A percentile compares a stretch with the other conserved stretches of the same genome.
Evolutionary conservation across 2,329 filamentous ascomycete genomes (phyloP).

Genomic region (Colletotrichum tropicale): DNA sequence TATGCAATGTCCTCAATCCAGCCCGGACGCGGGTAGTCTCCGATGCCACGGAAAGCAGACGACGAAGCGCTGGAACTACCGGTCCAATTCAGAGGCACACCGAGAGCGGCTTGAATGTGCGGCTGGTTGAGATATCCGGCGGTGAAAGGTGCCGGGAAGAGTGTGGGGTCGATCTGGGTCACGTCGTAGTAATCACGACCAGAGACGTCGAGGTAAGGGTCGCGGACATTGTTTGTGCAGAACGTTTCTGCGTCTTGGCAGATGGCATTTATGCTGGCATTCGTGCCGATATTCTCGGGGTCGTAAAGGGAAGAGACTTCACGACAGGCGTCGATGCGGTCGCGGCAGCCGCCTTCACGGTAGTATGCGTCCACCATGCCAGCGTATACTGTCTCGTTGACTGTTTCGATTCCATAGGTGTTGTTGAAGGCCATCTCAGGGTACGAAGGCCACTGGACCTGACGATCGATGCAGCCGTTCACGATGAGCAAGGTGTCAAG

Average conservation of each 20-base stretch:
- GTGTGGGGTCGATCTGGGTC: slow-evolving; percentile 21
- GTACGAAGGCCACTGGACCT: slow-evolving; percentile 36
- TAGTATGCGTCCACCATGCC: slow-evolving; percentile 34
- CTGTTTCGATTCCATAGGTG: slow-evolving; percentile 32
- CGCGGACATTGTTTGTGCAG: slow-evolving; percentile 18
- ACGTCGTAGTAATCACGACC: slow-evolving; percentile 23
- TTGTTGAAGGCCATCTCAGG: slow-evolving; percentile 36
- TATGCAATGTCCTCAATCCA: slow-evolving; percentile 49
- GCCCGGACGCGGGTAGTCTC: slow-evolving; percentile 32
- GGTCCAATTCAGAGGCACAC: slow-evolving; percentile 63
- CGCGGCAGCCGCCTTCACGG: slow-evolving; percentile 51
- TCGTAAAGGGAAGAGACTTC: slow-evolving; percentile 31
- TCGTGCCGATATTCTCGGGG: slow-evolving; percentile 22
- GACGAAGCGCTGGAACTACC: slow-evolving; percentile 12
- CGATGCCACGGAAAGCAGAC: slow-evolving; percentile 25
- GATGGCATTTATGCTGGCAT: slow-evolving; percentile 29
- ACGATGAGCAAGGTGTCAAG: slow-evolving; percentile 61
- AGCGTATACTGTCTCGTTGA: slow-evolving; percentile 33
- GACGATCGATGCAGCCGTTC: slow-evolving; percentile 60
- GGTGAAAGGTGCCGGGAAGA: slow-evolving; percentile 20
- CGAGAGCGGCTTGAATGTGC: slow-evolving; percentile 62
- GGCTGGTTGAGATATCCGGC: slow-evolving; percentile 22
- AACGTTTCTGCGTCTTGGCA: slow-evolving; percentile 12
- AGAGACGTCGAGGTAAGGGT: slow-evolving; percentile 4
- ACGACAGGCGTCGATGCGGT: slow-evolving; percentile 57